These are phyloP conservation scores for Dipteronia sinensis DNA, from an alignment of 345 rosid species.

Conservation along the genomic window DNA sequence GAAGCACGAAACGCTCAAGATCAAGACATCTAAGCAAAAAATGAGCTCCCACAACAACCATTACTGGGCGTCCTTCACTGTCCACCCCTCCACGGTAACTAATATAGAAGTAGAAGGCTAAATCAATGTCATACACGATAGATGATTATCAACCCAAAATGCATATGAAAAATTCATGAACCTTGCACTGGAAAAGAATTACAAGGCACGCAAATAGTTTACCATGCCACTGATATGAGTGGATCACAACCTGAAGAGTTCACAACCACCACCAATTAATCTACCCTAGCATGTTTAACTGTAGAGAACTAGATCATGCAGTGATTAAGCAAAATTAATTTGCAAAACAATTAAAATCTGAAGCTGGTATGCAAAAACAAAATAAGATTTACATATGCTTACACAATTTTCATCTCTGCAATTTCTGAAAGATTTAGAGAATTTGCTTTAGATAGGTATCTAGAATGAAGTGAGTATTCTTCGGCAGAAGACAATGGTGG, in stretches of 20 bases:
- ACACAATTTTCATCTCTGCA: slow-evolving; percentile 98
- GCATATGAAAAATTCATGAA: slow-evolving; percentile 5
- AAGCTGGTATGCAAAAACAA: slow-evolving; percentile 8
- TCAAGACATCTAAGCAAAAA: slow-evolving; percentile 93
- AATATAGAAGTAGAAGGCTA: slow-evolving; percentile 31
- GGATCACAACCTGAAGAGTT: background rate
- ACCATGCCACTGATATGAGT: background rate
- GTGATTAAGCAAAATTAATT: background rate
- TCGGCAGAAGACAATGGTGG: slow-evolving; percentile 83
- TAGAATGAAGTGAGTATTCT: slow-evolving; percentile 93
- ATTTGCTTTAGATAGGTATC: slow-evolving; percentile 95
- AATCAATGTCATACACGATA: slow-evolving; percentile 16
- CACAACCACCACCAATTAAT: background rate
- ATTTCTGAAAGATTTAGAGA: slow-evolving; percentile 92
- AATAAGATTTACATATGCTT: slow-evolving; percentile 34
- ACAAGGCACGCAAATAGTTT: background rate
- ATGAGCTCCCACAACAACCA: slow-evolving; percentile 99
- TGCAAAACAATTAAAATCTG: background rate
- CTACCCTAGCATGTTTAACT: background rate
- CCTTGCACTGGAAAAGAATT: slow-evolving; percentile 7
- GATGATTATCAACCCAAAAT: slow-evolving; percentile 16
- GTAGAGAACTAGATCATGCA: slow-evolving; percentile 12
- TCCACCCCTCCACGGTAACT: slow-evolving; percentile 99
- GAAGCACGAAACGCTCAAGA: slow-evolving; percentile 81
- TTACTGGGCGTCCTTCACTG: slow-evolving; percentile 89